Conservation (phyloP, 768 basidiomycete genomes). For the Tricholoma sp. region DNA sequence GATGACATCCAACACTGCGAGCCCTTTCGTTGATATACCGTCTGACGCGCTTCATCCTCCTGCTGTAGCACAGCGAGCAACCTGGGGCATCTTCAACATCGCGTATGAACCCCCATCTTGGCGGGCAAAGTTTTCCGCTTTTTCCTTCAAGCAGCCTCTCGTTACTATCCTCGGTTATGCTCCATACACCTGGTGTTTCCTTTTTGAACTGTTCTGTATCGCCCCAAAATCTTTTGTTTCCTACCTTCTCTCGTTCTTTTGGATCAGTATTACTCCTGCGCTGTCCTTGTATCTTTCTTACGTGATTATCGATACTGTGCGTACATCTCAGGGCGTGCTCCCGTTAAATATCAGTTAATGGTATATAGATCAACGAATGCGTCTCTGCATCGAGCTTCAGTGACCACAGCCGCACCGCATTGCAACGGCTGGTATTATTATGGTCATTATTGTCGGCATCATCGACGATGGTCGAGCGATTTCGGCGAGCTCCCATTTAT, state of each 20-base stretch:
- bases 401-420: background rate
- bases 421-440: conserved; percentile 17
- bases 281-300: conserved; percentile 30
- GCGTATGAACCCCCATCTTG: conserved; percentile 21
- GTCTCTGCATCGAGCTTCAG: conserved; percentile 3
- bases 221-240: conserved; percentile 16
- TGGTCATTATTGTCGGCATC: conserved; percentile 24
- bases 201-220: conserved; percentile 18
- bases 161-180: background rate
- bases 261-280: conserved; percentile 27
- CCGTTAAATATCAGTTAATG: background rate
- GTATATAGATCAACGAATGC: conserved; percentile 11
- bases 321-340: conserved; percentile 5
- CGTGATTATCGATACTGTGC: conserved; percentile 26
- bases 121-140: background rate
- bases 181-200: conserved; percentile 15
- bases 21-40: background rate
- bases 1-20: background rate
- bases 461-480: conserved; percentile 17
- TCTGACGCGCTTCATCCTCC: background rate
- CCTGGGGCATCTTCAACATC: conserved; percentile 32
- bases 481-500: conserved; percentile 6
- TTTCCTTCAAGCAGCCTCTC: conserved; percentile 2
- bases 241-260: conserved; percentile 24
- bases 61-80: conserved; percentile 17